phyloP scores from a whole-genome alignment of 352 stramenopile genomes.

The Blastocystis sp. region DNA sequence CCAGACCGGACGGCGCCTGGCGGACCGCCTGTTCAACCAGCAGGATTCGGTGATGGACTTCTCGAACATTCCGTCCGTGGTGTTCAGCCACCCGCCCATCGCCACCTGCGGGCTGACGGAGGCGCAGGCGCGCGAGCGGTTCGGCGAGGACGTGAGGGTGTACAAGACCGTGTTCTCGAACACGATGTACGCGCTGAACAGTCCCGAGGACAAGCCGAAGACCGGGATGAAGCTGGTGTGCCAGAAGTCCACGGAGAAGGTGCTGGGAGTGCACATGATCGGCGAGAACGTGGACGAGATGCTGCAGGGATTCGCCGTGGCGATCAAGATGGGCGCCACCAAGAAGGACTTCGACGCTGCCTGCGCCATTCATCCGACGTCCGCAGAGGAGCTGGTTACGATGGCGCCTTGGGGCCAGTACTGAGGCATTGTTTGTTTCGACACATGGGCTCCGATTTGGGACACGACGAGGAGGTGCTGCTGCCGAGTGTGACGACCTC shows the following conservation, averaged over 20 bases:
- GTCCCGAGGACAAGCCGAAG: conserved; percentile 78
- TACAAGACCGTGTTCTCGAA: conserved; percentile 86
- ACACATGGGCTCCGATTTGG: conserved; percentile 39
- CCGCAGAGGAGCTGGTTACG: conserved; percentile 90
- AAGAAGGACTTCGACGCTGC: conserved; percentile 92
- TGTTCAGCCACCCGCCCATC: conserved; percentile 88
- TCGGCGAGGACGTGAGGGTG: conserved; percentile 83
- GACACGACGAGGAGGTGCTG: conserved; percentile 8
- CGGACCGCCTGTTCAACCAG: conserved; percentile 75
- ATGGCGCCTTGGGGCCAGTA: conserved; percentile 80
- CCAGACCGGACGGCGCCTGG: conserved; percentile 75
- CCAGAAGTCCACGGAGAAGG: conserved; percentile 74
- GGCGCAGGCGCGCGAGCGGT: conserved; percentile 82
- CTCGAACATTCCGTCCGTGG: conserved; percentile 84
- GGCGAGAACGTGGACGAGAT: conserved; percentile 90
- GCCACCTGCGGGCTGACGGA: conserved; percentile 87
- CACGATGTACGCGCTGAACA: conserved; percentile 81
- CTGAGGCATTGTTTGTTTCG: not conserved
- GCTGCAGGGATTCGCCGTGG: conserved; percentile 93
- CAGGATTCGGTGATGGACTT: conserved; percentile 81
- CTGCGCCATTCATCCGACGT: conserved; percentile 91
- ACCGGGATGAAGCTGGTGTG: conserved; percentile 78
- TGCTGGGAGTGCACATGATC: conserved; percentile 91
- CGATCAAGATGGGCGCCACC: conserved; percentile 93
- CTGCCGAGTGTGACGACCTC: too few relatives aligned